Base-by-base conservation (phyloP, 495 filamentous ascomycete genomes). In the Xylaria sp. region DNA sequence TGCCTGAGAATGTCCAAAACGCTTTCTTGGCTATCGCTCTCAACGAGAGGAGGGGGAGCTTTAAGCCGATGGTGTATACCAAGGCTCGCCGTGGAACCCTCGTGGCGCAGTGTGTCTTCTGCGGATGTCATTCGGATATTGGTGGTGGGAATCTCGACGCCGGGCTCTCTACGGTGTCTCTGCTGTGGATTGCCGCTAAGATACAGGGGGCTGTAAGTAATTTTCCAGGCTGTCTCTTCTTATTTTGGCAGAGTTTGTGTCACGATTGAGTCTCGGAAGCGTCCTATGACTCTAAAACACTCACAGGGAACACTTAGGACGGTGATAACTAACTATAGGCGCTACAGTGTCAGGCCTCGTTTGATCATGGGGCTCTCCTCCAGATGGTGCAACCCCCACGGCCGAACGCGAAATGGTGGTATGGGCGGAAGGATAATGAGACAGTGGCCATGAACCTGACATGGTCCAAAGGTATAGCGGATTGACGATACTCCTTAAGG, bases 371-470 rank as follows among this genome's bases (percentile, higher is more conserved):
- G 11, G 64, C 64, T 55, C 64, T 67, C 33, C 64, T 67, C 37
- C 48, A 55, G 35, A 67, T 67, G 64, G 48, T 55, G 0, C 64
- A 67, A 55, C 64, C 64, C 8, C 48, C 46, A 41, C 48, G 64
- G 0, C 64, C 64, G 19, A 67, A 67, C 33, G 61, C 61, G 33
- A 67, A 55, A 12, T 52, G 64, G 64, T 67, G 64, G 64, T 67
- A 55, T 29, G 64, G 48, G 8, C 46, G 48, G 5, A 55, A 55
- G 35, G 64, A 6, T 55, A 33, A 67, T 31, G 64, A 67, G 48
- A 55, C 46, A 17, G 19, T 11, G 11, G 64, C 64, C 9, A 55
- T 67, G 64, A 55, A 67, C 17, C 26, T 67, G 21, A 33, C 55
- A 9, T 67, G 64, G 64, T 53, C 64, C 7, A 67, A 55, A 67